phyloP scores from a whole-genome alignment of 352 stramenopile species.

The Globisporangium echinulatum region DNA sequence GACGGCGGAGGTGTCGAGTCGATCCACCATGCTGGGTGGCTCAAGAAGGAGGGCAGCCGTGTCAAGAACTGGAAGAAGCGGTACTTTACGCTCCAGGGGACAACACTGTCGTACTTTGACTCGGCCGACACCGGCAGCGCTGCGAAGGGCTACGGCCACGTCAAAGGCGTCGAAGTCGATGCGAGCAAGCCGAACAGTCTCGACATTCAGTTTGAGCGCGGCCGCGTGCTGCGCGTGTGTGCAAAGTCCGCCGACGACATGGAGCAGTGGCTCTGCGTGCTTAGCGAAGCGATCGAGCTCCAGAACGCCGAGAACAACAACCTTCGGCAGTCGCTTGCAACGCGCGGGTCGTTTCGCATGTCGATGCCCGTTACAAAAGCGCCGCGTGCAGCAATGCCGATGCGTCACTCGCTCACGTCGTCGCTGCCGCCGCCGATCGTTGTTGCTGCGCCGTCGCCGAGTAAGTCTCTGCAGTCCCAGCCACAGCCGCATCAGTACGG shows the following conservation, averaged over 20 bases:
- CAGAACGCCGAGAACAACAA: conserved; percentile 52
- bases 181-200: conserved; percentile 49
- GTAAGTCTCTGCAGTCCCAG: conserved; percentile 5
- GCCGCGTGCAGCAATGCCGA: conserved; percentile 23
- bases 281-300: conserved; percentile 68
- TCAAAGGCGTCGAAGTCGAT: conserved; percentile 70
- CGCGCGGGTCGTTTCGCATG: conserved; percentile 32
- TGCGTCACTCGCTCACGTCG: conserved; percentile 40
- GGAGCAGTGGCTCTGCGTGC: conserved; percentile 65
- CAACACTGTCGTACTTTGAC: conserved; percentile 81
- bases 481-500: conserved; percentile 13
- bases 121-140: conserved; percentile 62
- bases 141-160: conserved; percentile 78
- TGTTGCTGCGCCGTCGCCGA: conserved; percentile 8
- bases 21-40: conserved; percentile 70
- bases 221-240: conserved; percentile 62
- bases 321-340: conserved; percentile 43
- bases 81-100: conserved; percentile 72
- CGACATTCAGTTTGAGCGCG: conserved; percentile 74
- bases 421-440: neutral
- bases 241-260: conserved; percentile 55
- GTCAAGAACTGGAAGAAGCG: conserved; percentile 81
- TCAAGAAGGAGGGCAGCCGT: conserved; percentile 70
- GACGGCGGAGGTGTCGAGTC: conserved; percentile 32
- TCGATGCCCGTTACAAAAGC: conserved; percentile 19